Conservation (phyloP, 2,329 filamentous ascomycete genomes). For the Cytospora schulzeri region DNA sequence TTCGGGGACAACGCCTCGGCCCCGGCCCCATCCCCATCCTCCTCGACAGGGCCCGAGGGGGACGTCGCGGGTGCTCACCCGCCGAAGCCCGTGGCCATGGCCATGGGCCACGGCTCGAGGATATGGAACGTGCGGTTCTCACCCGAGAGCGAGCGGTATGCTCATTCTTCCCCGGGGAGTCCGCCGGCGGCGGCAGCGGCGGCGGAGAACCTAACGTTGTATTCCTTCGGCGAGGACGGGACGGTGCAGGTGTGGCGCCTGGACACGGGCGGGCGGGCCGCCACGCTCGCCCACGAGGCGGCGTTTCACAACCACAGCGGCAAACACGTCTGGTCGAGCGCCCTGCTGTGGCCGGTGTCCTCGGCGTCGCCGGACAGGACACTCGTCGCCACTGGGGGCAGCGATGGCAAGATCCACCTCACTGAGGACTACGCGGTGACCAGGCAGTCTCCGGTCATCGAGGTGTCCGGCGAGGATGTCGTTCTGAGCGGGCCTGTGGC, state of each 20-base stretch:
- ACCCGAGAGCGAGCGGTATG: slow-evolving; percentile 19
- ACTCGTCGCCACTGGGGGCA: slow-evolving; percentile 74
- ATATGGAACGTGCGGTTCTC: slow-evolving; percentile 84
- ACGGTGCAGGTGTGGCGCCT: slow-evolving; percentile 74
- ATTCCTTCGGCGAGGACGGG: slow-evolving; percentile 86
- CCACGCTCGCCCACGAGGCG: slow-evolving; percentile 52
- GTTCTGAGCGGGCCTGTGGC: background rate
- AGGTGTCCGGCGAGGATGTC: background rate
- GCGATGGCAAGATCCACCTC: slow-evolving; percentile 71
- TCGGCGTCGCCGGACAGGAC: slow-evolving; percentile 28
- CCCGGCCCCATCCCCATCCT: no score
- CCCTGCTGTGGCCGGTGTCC: slow-evolving; percentile 40
- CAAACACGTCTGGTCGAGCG: slow-evolving; percentile 88
- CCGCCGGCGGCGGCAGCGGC: background rate
- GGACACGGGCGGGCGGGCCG: slow-evolving; percentile 37
- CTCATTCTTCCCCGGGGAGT: background rate
- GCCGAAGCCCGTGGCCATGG: slow-evolving; percentile 61
- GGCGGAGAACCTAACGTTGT: slow-evolving; percentile 38
- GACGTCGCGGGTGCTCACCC: slow-evolving; percentile 30
- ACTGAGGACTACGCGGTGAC: slow-evolving; percentile 35
- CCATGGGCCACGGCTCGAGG: slow-evolving; percentile 84
- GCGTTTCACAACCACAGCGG: slow-evolving; percentile 71
- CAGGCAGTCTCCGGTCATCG: background rate
- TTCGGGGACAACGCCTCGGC: slow-evolving; percentile 52
- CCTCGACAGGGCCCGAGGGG: slow-evolving; percentile 32